Conservation (phyloP, 768 basidiomycete species). For the Royoungia palumana region DNA sequence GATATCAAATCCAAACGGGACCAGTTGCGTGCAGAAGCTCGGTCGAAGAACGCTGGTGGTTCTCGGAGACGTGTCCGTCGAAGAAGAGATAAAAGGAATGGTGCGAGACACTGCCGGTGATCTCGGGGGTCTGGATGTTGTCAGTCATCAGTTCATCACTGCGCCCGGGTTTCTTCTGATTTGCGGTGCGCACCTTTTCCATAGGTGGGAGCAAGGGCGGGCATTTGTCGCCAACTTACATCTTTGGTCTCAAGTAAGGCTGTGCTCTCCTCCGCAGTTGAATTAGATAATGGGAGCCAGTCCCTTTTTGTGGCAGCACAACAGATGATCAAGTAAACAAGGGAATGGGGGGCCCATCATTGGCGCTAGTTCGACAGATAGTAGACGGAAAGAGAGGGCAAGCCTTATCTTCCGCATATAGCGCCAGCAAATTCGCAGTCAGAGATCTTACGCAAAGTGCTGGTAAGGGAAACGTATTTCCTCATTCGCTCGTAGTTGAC, state of each 20-base stretch:
- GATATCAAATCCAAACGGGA: constrained; percentile 27
- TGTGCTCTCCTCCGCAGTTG: too few relatives aligned
- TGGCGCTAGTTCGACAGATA: constrained; percentile 33
- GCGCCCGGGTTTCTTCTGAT: too few relatives aligned
- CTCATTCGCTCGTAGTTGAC: not conserved
- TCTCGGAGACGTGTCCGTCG: constrained; percentile 40
- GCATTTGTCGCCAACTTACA: too few relatives aligned
- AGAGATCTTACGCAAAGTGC: constrained; percentile 30
- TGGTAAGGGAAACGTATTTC: constrained; percentile 18
- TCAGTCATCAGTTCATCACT: too few relatives aligned
- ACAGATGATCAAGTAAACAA: constrained; percentile 57
- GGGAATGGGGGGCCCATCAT: constrained; percentile 50
- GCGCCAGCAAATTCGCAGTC: too few relatives aligned
- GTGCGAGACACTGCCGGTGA: constrained; percentile 28
- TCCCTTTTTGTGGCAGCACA: constrained; percentile 56
- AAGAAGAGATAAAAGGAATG: constrained; percentile 41
- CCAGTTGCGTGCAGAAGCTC: constrained; percentile 27
- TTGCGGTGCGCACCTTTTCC: too few relatives aligned
- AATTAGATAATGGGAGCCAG: too few relatives aligned
- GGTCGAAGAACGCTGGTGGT: constrained; percentile 28
- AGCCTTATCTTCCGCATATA: too few relatives aligned
- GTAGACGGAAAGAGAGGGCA: not conserved
- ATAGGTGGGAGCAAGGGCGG: too few relatives aligned
- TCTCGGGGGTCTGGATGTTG: constrained; percentile 48
- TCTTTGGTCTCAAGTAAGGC: too few relatives aligned